Conservation (phyloP, 805 yeast genomes). For the Suhomyces xylopsoci region DNA sequence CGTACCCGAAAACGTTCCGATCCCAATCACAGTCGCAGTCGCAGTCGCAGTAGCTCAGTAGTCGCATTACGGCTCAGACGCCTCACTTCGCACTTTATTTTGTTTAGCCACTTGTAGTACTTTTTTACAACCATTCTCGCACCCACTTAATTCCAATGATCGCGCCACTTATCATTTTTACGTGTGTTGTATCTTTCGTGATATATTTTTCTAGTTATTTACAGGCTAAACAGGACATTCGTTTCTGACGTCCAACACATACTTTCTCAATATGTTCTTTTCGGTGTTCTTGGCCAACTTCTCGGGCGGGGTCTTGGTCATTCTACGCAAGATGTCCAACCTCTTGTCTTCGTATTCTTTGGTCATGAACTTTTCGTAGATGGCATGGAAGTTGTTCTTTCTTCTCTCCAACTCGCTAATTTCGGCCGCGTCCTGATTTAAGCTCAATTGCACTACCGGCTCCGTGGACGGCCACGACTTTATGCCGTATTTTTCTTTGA, state of each 20-base stretch:
- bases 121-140: too few species aligned
- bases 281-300: constrained; percentile 52
- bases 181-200: too few species aligned
- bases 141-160: too few species aligned
- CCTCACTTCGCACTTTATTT: too few species aligned
- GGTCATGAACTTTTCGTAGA: constrained; percentile 32
- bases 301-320: constrained; percentile 26
- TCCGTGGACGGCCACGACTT: constrained; percentile 41
- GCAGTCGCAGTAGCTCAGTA: too few species aligned
- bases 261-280: constrained; percentile 73
- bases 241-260: constrained; percentile 36
- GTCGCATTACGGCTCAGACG: too few species aligned
- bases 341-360: constrained; percentile 21
- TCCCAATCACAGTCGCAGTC: too few species aligned
- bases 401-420: constrained; percentile 29
- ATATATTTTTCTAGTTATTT: neutral
- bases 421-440: constrained; percentile 26
- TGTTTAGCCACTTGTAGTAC: too few species aligned
- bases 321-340: constrained; percentile 29
- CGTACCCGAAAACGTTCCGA: neutral
- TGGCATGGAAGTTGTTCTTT: constrained; percentile 22
- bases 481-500: constrained; percentile 37
- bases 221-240: constrained; percentile 5
- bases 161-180: too few species aligned
- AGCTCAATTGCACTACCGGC: constrained; percentile 34